These are phyloP conservation scores for Aureobasidium vineae DNA, from an alignment of 2,329 filamentous ascomycete species.

Conservation along the genomic window DNA sequence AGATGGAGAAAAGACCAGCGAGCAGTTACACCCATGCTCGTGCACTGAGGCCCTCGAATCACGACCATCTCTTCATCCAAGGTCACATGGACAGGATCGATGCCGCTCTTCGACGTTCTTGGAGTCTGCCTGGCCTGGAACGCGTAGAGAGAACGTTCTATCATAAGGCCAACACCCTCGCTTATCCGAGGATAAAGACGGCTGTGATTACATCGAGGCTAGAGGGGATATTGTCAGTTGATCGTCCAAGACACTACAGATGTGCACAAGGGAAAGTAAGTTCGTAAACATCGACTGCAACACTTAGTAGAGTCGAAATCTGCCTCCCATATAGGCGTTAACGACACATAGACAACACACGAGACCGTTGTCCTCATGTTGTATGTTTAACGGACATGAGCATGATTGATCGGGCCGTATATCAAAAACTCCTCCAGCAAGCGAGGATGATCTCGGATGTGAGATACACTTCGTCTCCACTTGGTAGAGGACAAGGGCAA, in stretches of 20 bases:
- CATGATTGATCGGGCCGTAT: constrained; percentile 3
- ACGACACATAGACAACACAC: not conserved
- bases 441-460: not conserved
- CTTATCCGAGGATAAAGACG: not conserved
- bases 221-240: not conserved
- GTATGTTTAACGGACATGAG: not conserved
- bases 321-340: not conserved
- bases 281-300: not conserved
- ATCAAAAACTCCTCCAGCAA: not conserved
- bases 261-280: not conserved
- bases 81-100: not conserved
- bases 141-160: not conserved
- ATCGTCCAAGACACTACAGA: not conserved
- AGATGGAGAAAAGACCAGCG: not conserved
- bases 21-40: not conserved
- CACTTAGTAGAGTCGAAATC: too few species aligned
- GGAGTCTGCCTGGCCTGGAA: not conserved
- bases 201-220: not conserved
- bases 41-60: not conserved
- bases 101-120: not conserved
- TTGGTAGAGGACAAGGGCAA: not conserved
- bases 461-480: constrained; percentile 5
- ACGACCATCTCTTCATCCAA: not conserved
- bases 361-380: not conserved
- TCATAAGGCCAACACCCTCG: not conserved